These are phyloP conservation scores for Rubus idaeus DNA, from an alignment of 306 rosid genomes.

Conservation along the genomic window DNA sequence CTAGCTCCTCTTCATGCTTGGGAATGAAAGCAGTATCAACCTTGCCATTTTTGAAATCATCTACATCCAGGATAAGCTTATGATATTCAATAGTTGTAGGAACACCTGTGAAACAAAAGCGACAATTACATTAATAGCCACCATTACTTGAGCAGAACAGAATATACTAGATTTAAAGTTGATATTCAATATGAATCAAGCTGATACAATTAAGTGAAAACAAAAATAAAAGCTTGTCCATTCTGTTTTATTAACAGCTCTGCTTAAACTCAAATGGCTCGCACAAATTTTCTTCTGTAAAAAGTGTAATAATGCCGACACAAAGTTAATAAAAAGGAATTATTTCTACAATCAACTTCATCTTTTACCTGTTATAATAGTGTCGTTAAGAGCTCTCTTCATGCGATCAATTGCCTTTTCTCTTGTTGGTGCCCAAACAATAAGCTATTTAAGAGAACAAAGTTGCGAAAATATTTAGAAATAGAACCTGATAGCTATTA, in stretches of 20 bases:
- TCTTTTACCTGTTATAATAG: conserved; percentile 76
- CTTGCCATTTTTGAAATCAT: conserved; percentile 90
- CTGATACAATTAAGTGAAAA: too few relatives aligned
- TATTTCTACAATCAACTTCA: background rate
- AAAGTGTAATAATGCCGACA: background rate
- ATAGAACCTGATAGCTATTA: background rate
- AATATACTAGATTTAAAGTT: too few relatives aligned
- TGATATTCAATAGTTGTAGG: conserved; percentile 99
- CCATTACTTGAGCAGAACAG: too few relatives aligned
- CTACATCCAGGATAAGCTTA: conserved; percentile 89
- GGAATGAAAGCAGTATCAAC: conserved; percentile 97
- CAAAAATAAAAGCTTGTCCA: too few relatives aligned
- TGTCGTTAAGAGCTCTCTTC: conserved; percentile 96
- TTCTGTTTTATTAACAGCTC: too few relatives aligned
- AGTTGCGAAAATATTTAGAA: conserved; percentile 12
- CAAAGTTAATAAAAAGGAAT: conserved; percentile 13
- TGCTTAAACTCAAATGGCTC: background rate
- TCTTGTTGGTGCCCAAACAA: conserved; percentile 99
- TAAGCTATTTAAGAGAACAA: conserved; percentile 48
- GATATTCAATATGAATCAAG: too few relatives aligned
- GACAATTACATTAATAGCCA: background rate
- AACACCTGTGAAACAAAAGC: conserved; percentile 56
- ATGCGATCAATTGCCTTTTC: conserved; percentile 96
- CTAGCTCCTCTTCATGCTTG: conserved; percentile 84
- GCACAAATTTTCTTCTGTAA: background rate